Evolutionary conservation across 139 green algal genomes (phyloP), one percentile per base, ranked within the genome.

Genomic region (Volvox reticuliferus): DNA sequence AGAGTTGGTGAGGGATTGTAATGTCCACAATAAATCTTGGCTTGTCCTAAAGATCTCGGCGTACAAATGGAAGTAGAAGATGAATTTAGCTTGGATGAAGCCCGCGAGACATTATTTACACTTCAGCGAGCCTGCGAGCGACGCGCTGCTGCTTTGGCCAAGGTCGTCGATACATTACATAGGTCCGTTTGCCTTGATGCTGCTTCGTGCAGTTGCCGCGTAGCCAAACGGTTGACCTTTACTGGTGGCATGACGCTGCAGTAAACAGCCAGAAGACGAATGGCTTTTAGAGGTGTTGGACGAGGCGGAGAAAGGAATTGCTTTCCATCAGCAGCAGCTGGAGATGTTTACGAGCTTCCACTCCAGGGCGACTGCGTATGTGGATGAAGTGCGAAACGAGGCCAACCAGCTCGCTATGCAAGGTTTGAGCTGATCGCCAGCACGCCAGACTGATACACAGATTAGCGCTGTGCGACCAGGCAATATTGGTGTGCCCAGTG

Each of bases 291-390:
- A 90, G 16, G 92, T 93, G 1, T 69, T 93, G 55, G 87, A 93
- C 0, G 93, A 94, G 28, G 89, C 89, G 26, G 77, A 16, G 1
- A 92, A 93, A 67, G 75, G 62, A 0, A 22, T 87, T 0, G 21
- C n/a, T 0, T 95, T 95, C 61, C 89, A 93, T 55, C 35, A 93
- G 32, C 50, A 92, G 28, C 93, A 95, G 82, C 89, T 92, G 17
- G 21, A 28, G 13, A 1, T 84, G 32, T 95, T 89, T 77, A 50
- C 28, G 12, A 28, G 16, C 12, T 92, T 95, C 13, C 62, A 76
- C n/a, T 44, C 28, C 35, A 76, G 50, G 14, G 79, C 84, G 37
- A 65, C 79, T 1, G 67, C 67, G 20, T 94, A 94, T 67, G 78
- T 95, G 12, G 89, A 93, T 24, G 61, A 3, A 16, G 89, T 95